Conservation (phyloP, 345 rosid species). For the Euclidium syriacum region DNA sequence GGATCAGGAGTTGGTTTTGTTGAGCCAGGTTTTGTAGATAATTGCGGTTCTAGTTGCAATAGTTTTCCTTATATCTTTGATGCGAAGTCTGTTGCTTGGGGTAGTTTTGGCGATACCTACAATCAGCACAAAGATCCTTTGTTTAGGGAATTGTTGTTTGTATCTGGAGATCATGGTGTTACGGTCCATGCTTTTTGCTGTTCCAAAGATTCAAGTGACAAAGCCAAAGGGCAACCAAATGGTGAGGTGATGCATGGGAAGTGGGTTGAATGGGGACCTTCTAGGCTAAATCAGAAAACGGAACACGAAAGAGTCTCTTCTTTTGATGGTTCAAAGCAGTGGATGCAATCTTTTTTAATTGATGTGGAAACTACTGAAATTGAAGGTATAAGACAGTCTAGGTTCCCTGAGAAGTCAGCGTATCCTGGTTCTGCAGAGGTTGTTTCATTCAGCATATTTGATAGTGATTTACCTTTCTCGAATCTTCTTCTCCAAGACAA, state of each 20-base stretch:
- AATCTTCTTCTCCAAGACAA: conserved; percentile 36
- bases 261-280: conserved; percentile 97
- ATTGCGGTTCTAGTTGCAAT: conserved; percentile 32
- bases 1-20: conserved; percentile 45
- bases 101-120: conserved; percentile 70
- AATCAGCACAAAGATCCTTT: conserved; percentile 51
- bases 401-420: conserved; percentile 62
- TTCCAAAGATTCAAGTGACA: conserved; percentile 33
- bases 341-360: conserved; percentile 69
- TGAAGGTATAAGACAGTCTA: conserved; percentile 55
- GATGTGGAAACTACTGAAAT: conserved; percentile 53
- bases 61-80: conserved; percentile 53
- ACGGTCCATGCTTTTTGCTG: conserved; percentile 79
- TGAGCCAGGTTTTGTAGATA: conserved; percentile 35
- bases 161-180: conserved; percentile 57
- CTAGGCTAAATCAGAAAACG: conserved; percentile 26
- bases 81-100: conserved; percentile 89
- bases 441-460: conserved; percentile 73
- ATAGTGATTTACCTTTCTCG: conserved; percentile 37
- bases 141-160: conserved; percentile 78
- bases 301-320: conserved; percentile 34
- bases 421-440: conserved; percentile 73
- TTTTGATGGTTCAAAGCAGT: conserved; percentile 49
- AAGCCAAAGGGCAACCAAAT: conserved; percentile 23
- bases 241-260: conserved; percentile 55